phyloP scores from a whole-genome alignment of 73 alveolate genomes.

The Blepharisma japonicum region DNA sequence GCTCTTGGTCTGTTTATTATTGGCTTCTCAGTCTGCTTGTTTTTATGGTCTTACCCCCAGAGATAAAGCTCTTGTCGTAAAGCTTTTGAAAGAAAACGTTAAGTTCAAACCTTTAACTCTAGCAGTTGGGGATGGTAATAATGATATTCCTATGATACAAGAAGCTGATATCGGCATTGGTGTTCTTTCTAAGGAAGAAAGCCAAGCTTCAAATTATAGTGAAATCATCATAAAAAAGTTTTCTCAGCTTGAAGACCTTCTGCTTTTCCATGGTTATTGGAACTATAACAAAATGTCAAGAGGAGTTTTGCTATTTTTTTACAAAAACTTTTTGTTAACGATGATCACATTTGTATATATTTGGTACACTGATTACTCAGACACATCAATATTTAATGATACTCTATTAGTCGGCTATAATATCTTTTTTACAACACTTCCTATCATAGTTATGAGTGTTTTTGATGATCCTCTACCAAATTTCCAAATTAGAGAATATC shows the following conservation, averaged over 20 bases:
- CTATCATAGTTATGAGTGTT: neutral
- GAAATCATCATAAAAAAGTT: conserved; percentile 2
- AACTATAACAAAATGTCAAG: neutral
- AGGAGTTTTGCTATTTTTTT: neutral
- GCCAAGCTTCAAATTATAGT: neutral
- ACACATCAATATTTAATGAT: neutral
- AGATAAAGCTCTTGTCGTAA: conserved; percentile 14
- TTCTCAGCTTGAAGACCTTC: neutral
- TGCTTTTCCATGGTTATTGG: neutral
- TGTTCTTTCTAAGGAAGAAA: neutral
- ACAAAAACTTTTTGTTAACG: neutral
- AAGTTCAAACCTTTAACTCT: neutral
- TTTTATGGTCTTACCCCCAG: neutral
- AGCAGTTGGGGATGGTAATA: neutral
- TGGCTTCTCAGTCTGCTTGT: conserved; percentile 9
- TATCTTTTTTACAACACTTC: neutral
- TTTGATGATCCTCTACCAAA: neutral
- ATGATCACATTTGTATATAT: neutral
- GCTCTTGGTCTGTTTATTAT: neutral
- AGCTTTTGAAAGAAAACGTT: neutral
- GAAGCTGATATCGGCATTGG: conserved; percentile 20
- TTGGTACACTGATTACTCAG: conserved; percentile 1
- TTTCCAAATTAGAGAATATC: neutral
- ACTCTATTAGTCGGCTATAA: neutral
- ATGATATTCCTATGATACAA: conserved; percentile 18